Conservation (phyloP, 2,329 filamentous ascomycete species). For the Talaromyces sp. region DNA sequence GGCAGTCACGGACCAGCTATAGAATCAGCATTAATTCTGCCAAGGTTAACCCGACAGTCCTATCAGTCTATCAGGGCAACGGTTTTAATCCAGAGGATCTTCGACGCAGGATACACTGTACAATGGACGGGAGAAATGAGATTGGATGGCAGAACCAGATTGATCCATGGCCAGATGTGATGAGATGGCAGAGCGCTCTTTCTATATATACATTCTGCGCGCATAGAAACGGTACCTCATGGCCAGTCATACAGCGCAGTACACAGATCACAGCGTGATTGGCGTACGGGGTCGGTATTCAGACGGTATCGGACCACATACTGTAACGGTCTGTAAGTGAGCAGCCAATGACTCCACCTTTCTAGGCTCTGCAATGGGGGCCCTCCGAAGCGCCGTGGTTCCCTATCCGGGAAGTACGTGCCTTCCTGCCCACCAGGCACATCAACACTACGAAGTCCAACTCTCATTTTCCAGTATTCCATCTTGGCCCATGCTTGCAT, state of each 20-base stretch:
- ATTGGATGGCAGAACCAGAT: background rate
- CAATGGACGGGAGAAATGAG: background rate
- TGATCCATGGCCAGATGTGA: background rate
- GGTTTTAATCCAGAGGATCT: background rate
- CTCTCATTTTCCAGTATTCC: background rate
- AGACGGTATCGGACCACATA: conserved; percentile 1
- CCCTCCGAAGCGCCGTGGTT: conserved; percentile 9
- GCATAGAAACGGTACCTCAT: background rate
- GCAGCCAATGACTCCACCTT: conserved; percentile 2
- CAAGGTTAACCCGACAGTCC: background rate
- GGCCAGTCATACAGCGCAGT: background rate
- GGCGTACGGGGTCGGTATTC: background rate
- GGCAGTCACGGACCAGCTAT: background rate
- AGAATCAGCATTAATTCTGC: background rate
- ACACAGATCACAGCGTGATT: background rate
- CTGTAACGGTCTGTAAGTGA: conserved; percentile 1
- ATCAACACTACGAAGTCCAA: background rate
- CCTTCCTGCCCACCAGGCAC: background rate
- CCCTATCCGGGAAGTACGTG: conserved; percentile 10
- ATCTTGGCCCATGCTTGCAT: background rate
- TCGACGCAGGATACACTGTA: background rate
- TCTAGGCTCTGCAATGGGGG: background rate
- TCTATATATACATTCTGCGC: background rate
- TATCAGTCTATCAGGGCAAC: background rate
- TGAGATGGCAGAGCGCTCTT: conserved; percentile 3